Base-by-base conservation (phyloP, 2,329 filamentous ascomycete genomes). In the Alternaria dauci region DNA sequence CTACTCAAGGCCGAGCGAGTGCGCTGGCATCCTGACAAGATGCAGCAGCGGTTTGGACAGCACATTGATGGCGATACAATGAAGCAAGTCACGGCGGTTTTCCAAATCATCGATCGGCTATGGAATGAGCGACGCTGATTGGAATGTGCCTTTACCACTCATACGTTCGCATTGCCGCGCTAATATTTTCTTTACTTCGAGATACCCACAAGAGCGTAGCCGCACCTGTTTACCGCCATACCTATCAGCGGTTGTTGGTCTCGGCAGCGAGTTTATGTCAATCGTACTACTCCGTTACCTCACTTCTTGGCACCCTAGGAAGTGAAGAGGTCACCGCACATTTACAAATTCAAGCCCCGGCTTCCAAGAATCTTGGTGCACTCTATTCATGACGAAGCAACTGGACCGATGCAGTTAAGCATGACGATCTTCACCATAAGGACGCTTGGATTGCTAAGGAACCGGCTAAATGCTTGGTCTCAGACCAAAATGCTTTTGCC, bases 11-110 rank as follows among this genome's bases (percentile, higher is more conserved):
- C 88, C 5, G 95, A 99, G 81, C 88, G 95, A 52, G 89, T 98
- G 18, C 86, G 93, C 16, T 99, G 95, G 95, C 95, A 99, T 81
- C 95, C 95, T 4, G 95, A 99, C 80, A 99, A 98, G 83, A 91
- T 98, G 57, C 93, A 97, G 82, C 95, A 97, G 80, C 87, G 89
- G 54, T 89, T 96, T 61, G 92, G 93, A 3, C 81, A 87, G 60
- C 83, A 84, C 14, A 87, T 96, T 50, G 90, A 94, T 48, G 84
- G 88, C 25, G 85, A 85, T 4, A 87, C 91, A 3, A 89, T 96
- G 85, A 88, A 87, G 73, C 85, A 88, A 55, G 91, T 97, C 42
- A 99, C 94, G 11, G 91, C 91, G 7, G 89, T 97, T 9, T 99
- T 98, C 73, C 94, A 98, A 80, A 89, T 93, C 30, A 86, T 98